These are phyloP conservation scores for Arabidopsis lyrata DNA, from an alignment of 441 rosid genomes.

Conservation along the genomic window DNA sequence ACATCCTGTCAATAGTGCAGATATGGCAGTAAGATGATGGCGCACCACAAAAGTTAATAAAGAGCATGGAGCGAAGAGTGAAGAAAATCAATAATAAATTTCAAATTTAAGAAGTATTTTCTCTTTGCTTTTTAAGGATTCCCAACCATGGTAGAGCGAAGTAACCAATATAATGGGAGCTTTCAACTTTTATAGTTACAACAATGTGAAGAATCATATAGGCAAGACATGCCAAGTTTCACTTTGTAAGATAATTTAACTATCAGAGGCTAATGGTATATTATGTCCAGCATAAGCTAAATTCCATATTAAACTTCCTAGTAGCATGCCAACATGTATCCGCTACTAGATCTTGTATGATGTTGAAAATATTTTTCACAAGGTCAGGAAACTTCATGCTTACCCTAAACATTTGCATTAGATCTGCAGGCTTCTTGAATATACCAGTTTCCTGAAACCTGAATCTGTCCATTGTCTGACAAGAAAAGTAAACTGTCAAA, in stretches of 20 bases:
- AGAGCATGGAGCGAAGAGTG: slow-evolving; percentile 11
- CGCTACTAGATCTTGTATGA: not conserved
- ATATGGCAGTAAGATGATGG: slow-evolving; percentile 8
- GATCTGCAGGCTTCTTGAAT: slow-evolving; percentile 90
- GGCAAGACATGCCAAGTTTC: slow-evolving; percentile 3
- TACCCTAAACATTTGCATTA: slow-evolving; percentile 98
- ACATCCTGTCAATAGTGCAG: slow-evolving; percentile 68
- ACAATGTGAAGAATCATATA: slow-evolving; percentile 8
- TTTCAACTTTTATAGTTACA: slow-evolving; percentile 20
- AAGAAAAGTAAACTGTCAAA: slow-evolving; percentile 38
- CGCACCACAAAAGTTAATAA: slow-evolving; percentile 9
- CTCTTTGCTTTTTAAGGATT: slow-evolving; percentile 10
- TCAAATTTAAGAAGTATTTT: not conserved
- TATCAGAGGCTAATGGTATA: slow-evolving; percentile 6
- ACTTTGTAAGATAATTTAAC: not conserved
- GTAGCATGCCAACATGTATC: slow-evolving; percentile 8
- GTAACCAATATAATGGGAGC: slow-evolving; percentile 19
- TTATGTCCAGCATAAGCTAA: slow-evolving; percentile 9
- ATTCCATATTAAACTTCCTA: slow-evolving; percentile 4
- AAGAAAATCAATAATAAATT: slow-evolving; percentile 4
- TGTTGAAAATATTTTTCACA: slow-evolving; percentile 3
- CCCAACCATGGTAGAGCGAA: slow-evolving; percentile 2
- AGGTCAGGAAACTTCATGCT: slow-evolving; percentile 35
- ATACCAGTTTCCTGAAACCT: slow-evolving; percentile 84
- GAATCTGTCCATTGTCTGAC: slow-evolving; percentile 96